These are phyloP conservation scores for Jaapia argillacea DNA, from an alignment of 768 basidiomycete species.

Conservation along the genomic window DNA sequence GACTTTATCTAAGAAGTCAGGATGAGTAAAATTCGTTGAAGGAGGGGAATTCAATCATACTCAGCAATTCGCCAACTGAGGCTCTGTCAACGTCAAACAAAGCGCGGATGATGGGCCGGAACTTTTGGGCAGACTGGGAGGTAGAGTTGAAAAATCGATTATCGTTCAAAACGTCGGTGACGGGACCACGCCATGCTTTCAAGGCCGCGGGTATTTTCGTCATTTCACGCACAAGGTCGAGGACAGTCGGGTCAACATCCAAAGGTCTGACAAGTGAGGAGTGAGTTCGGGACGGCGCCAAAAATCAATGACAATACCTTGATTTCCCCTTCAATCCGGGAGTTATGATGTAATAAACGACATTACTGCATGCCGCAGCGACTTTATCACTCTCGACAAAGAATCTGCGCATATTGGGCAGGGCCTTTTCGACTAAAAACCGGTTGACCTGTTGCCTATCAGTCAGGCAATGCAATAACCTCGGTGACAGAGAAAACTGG, in stretches of 20 bases:
- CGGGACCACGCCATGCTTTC: conserved; percentile 78
- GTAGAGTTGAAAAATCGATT: conserved; percentile 76
- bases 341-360: conserved; percentile 75
- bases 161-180: conserved; percentile 79
- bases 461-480: conserved; percentile 6
- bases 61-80: conserved; percentile 73
- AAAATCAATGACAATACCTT: conserved; percentile 34
- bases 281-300: neutral
- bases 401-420: conserved; percentile 73
- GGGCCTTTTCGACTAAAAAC: conserved; percentile 56
- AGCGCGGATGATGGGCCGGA: conserved; percentile 71
- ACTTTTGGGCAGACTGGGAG: conserved; percentile 43
- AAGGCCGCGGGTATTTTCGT: conserved; percentile 63
- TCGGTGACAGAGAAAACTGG: conserved; percentile 16
- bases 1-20: conserved; percentile 49
- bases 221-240: conserved; percentile 71
- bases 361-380: conserved; percentile 65
- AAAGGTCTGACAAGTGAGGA: conserved; percentile 44
- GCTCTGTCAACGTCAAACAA: conserved; percentile 84
- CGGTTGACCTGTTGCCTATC: conserved; percentile 48
- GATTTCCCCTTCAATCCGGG: conserved; percentile 73
- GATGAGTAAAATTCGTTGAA: conserved; percentile 14
- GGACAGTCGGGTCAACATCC: conserved; percentile 60
- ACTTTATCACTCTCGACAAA: conserved; percentile 81
- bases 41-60: conserved; percentile 29